A percentile compares a stretch with the other conserved stretches of the same genome.
Conservation (phyloP, 2,329 filamentous ascomycete genomes). For the Calonectria pauciramosa region DNA sequence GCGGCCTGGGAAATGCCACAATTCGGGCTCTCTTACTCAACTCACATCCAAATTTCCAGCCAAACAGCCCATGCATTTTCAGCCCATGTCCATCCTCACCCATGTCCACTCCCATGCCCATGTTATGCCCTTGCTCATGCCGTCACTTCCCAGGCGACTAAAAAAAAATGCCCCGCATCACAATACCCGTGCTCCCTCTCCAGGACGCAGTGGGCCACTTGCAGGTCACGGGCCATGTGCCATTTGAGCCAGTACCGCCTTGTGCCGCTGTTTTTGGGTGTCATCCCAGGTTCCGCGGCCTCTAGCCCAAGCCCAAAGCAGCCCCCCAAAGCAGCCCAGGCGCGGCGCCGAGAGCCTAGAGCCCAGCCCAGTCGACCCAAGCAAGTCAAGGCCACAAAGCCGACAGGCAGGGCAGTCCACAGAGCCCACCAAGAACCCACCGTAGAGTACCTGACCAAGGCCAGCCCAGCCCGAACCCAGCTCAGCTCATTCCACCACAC, state of each 20-base stretch:
- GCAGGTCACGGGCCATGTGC: conserved; percentile 39
- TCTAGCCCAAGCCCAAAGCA: conserved; percentile 32
- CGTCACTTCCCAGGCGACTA: conserved; percentile 44
- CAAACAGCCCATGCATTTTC: conserved; percentile 9
- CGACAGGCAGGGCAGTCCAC: conserved; percentile 8
- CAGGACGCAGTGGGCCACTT: conserved; percentile 29
- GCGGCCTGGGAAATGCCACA: conserved; percentile 2
- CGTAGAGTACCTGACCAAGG: conserved; percentile 31
- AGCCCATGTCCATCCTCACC: conserved; percentile 15
- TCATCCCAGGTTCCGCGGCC: conserved; percentile 38
- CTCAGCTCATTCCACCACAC: conserved; percentile 46
- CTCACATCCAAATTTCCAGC: not conserved
- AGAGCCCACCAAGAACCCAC: conserved; percentile 32
- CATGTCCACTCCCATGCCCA: conserved; percentile 15
- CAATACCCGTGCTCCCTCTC: conserved; percentile 35
- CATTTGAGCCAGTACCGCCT: conserved; percentile 35
- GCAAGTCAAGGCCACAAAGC: conserved; percentile 32
- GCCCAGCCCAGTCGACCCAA: conserved; percentile 28
- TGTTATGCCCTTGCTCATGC: conserved; percentile 37
- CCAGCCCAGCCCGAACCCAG: conserved; percentile 31
- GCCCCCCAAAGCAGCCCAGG: conserved; percentile 31
- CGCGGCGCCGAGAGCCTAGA: conserved; percentile 35
- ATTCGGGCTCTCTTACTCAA: not conserved
- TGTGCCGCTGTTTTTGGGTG: conserved; percentile 35
- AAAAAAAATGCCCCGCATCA: conserved; percentile 45